Evolutionary conservation across 345 rosid genomes (phyloP), one percentile per base, ranked within the genome.

Genomic region (Eucalyptus urophylla): DNA sequence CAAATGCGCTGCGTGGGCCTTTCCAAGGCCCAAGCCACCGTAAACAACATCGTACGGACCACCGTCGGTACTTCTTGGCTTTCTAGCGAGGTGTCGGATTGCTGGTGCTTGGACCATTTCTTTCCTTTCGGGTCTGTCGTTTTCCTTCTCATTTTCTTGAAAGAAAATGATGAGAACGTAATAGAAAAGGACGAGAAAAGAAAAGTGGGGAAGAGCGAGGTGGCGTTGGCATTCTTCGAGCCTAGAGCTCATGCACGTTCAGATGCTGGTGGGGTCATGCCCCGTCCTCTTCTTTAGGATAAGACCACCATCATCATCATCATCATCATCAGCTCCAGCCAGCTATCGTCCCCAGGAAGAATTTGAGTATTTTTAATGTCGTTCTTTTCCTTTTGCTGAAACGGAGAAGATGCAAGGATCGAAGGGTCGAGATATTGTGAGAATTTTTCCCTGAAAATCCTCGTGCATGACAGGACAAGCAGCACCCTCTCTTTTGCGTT

Each of bases 241-340:
- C 93, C 94, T 90, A 90, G 95, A 91, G 94, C 94, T 90, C 91
- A 90, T 88, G 89, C 92, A 90, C 91, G 88, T 86, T 91, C 91
- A 80, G 88, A 60, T 87, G 47, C 86, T 90, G 56, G 92, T 92
- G 89, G 93, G 93, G 91, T 85, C 93, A 86, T 21, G 27, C 22
- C 27, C 65, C 40, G 88, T 65, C 60, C 60, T 86, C 87, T 80
- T 12, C 53, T n/a, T n/a, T 49, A 58, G 81, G 87, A 88, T 80
- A 88, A 91, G 86, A 11, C 54, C 87, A 86, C 6, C 24, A 51
- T 2, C 8, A 51, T 50, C 24, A 51, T 14, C 8, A 17, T 49
- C 51, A 49, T 49, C 50, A 49, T 51, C 56, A 86, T 86, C 60
- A 37, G 43, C 83, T 11, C 8, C 27, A 37, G 83, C 83, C 62